Evolutionary conservation across 139 green algal species (phyloP), one percentile per base, ranked within the genome.

Genomic region (Deuterostichococcus epilithicus): DNA sequence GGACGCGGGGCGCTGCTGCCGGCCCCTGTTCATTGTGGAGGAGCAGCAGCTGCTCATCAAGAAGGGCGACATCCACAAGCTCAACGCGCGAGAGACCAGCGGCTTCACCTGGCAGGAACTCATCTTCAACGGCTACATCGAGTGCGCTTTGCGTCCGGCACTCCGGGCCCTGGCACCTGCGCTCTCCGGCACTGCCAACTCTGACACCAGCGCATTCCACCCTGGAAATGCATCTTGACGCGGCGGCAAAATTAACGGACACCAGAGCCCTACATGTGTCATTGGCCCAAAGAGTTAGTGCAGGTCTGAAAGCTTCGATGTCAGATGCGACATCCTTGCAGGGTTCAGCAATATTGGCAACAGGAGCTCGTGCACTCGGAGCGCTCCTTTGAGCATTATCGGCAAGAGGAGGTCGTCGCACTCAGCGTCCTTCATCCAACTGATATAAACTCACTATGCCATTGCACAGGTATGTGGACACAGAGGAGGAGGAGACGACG

Each of bases 401-500:
- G 30, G 5, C 28, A n/a, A 38, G 8, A 60, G 45, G 15, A 60
- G 13, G 18, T 60, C 45, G n/a, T n/a, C n/a, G n/a, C n/a, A n/a
- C n/a, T n/a, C n/a, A n/a, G n/a, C n/a, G n/a, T n/a, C 18, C 6
- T 15, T 47, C 67, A 37, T 23, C 2, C 67, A 72, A 13, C 8
- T 72, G 67, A 18, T 20, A 26, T 72, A 25, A 23, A 67, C n/a
- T n/a, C n/a, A n/a, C n/a, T n/a, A n/a, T n/a, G n/a, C n/a, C 10
- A 2, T 37, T 68, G 35, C 28, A 6, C 68, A 87, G 83, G 81
- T 90, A 91, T 66, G 73, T 92, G 47, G 92, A 97, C 77, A 83
- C 84, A 15, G 93, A 92, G 81, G 96, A 99, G 86, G 96, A 98
- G 87, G 96, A 99, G 85, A 98, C 94, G 0, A 97, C 95, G 28